Evolutionary conservation across 1,284 basidiomycete species (phyloP).

Genomic region (Meira miltonrushii): DNA sequence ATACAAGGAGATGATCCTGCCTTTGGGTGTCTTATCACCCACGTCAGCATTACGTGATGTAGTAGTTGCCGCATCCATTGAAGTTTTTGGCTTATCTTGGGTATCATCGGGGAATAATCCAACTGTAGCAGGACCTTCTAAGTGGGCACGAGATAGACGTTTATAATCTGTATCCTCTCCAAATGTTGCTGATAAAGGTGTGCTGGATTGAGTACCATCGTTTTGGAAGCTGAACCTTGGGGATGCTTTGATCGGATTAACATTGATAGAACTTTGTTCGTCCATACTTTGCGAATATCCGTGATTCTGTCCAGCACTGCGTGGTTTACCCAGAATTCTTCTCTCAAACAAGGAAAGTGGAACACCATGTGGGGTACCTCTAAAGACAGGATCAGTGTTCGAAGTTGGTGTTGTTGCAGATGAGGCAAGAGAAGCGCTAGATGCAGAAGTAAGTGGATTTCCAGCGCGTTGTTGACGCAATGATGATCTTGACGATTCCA

Average conservation of each 20-base stretch:
- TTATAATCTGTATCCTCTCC: slow-evolving; percentile 2
- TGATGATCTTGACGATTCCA: too few species aligned
- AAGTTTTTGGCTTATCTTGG: too few species aligned
- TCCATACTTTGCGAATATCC: background rate
- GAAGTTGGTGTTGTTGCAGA: too few species aligned
- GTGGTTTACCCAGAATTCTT: slow-evolving; percentile 2
- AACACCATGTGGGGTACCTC: background rate
- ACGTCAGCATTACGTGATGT: too few species aligned
- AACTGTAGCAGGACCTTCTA: background rate
- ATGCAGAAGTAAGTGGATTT: too few species aligned
- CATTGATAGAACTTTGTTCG: too few species aligned
- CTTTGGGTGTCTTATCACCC: background rate
- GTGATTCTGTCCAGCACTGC: background rate
- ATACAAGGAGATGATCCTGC: background rate
- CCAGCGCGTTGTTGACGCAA: too few species aligned
- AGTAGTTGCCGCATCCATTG: too few species aligned
- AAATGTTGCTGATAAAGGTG: background rate
- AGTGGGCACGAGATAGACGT: background rate
- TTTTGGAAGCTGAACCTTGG: background rate
- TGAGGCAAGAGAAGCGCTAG: too few species aligned
- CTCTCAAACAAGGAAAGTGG: slow-evolving; percentile 14
- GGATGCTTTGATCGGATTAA: background rate
- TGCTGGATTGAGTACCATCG: background rate
- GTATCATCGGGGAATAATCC: too few species aligned
- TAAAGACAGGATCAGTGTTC: too few species aligned